A percentile compares a stretch with the other conserved stretches of the same genome.
These are phyloP conservation scores for Multifurca ochricompacta DNA, from an alignment of 768 basidiomycete genomes.

Conservation along the genomic window DNA sequence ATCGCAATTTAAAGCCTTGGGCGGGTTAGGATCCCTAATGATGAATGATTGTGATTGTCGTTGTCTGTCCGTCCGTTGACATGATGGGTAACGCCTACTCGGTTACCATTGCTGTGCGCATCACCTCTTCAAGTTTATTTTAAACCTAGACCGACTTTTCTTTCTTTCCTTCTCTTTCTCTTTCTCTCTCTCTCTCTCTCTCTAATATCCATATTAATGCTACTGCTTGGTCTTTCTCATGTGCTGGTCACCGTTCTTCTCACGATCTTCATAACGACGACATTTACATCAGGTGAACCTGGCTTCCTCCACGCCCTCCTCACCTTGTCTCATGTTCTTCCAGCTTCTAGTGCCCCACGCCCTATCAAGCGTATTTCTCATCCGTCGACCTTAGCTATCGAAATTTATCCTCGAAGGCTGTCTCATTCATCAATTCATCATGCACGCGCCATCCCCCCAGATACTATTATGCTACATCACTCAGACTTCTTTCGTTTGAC, in stretches of 20 bases:
- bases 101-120: no score
- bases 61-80: not conserved
- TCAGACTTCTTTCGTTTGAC: constrained; percentile 66
- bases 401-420: constrained; percentile 33
- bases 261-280: constrained; percentile 4
- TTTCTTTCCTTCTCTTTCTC: not conserved
- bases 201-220: not conserved
- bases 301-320: not conserved
- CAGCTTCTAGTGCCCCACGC: constrained; percentile 24
- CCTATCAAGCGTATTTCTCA: constrained; percentile 33
- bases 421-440: not conserved
- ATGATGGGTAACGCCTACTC: no score
- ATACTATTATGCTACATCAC: constrained; percentile 47
- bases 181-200: not conserved
- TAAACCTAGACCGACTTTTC: no score
- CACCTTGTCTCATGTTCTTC: not conserved
- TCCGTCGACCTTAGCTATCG: constrained; percentile 33
- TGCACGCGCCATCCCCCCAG: constrained; percentile 25
- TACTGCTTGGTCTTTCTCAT: not conserved
- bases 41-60: not conserved
- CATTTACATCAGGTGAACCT: constrained; percentile 10
- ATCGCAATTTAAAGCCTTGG: constrained; percentile 7
- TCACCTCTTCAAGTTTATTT: no score
- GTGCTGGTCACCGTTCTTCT: constrained; percentile 23
- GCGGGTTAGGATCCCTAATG: constrained; percentile 14